Evolutionary conservation across 2,329 filamentous ascomycete genomes (phyloP).

Genomic region (Pleurostoma richardsiae): DNA sequence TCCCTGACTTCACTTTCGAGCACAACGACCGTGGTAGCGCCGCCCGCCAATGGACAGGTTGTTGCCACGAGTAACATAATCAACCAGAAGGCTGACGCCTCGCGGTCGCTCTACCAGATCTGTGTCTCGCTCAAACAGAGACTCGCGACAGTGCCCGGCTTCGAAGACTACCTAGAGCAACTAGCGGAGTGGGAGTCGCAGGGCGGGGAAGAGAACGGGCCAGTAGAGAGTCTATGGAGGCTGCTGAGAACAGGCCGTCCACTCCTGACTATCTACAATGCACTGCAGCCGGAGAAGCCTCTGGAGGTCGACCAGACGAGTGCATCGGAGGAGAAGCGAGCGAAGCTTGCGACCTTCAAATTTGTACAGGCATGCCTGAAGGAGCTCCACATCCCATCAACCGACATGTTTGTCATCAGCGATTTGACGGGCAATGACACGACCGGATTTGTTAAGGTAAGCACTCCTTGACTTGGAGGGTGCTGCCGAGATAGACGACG

Average conservation of each 20-base stretch:
- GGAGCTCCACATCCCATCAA: slow-evolving; percentile 71
- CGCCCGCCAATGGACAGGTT: slow-evolving; percentile 53
- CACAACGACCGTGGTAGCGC: slow-evolving; percentile 31
- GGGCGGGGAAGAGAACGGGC: slow-evolving; percentile 60
- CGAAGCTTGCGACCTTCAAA: slow-evolving; percentile 85
- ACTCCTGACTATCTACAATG: slow-evolving; percentile 84
- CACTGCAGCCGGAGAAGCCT: slow-evolving; percentile 63
- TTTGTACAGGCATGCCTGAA: slow-evolving; percentile 87
- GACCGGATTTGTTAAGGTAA: slow-evolving; percentile 91
- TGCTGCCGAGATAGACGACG: no score
- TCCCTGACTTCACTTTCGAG: slow-evolving; percentile 46
- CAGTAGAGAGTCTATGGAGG: slow-evolving; percentile 87
- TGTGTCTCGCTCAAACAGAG: slow-evolving; percentile 81
- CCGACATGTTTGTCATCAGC: slow-evolving; percentile 86
- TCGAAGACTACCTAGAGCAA: slow-evolving; percentile 68
- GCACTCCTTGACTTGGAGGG: neutral
- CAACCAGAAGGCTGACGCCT: slow-evolving; percentile 91
- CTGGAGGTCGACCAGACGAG: slow-evolving; percentile 62
- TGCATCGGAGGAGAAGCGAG: slow-evolving; percentile 63
- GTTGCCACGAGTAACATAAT: slow-evolving; percentile 89
- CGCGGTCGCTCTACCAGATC: slow-evolving; percentile 89
- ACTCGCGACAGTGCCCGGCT: slow-evolving; percentile 76
- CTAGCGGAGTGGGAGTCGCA: slow-evolving; percentile 63
- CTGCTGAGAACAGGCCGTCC: slow-evolving; percentile 80
- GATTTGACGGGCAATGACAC: slow-evolving; percentile 93